Evolutionary conservation across 2,329 filamentous ascomycete species (phyloP).

Genomic region (Pseudocercospora musae): DNA sequence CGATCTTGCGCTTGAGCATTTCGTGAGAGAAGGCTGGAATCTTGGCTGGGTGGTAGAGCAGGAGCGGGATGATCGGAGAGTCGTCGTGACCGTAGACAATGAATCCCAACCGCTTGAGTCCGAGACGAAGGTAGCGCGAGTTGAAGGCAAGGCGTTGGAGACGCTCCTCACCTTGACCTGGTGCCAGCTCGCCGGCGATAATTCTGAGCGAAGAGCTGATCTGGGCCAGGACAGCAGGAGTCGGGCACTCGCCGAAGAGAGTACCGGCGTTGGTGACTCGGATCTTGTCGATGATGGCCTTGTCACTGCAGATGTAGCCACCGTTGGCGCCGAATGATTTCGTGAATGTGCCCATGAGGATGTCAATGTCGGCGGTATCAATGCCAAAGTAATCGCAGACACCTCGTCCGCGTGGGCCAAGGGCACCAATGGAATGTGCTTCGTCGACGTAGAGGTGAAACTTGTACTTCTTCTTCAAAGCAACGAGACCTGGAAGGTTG

Average conservation of each 20-base stretch:
- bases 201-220: slow-evolving; percentile 83
- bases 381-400: slow-evolving; percentile 97
- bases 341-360: slow-evolving; percentile 96
- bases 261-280: slow-evolving; percentile 80
- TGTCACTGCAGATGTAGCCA: slow-evolving; percentile 88
- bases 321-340: slow-evolving; percentile 99
- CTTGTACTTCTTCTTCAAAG: slow-evolving; percentile 92
- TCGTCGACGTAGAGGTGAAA: slow-evolving; percentile 95
- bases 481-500: slow-evolving; percentile 85
- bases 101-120: slow-evolving; percentile 91
- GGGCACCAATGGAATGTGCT: slow-evolving; percentile 90
- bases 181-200: slow-evolving; percentile 81
- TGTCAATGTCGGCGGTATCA: slow-evolving; percentile 81
- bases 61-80: slow-evolving; percentile 90
- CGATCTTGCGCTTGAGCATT: slow-evolving; percentile 97
- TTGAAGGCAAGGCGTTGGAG: slow-evolving; percentile 97
- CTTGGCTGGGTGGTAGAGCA: slow-evolving; percentile 98
- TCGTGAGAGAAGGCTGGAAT: slow-evolving; percentile 98
- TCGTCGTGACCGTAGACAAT: slow-evolving; percentile 98
- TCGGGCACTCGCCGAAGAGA: slow-evolving; percentile 80
- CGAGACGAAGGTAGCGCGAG: slow-evolving; percentile 94
- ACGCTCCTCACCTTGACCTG: slow-evolving; percentile 91
- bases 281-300: slow-evolving; percentile 88
- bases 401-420: slow-evolving; percentile 82
- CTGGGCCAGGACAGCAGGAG: slow-evolving; percentile 84